A percentile compares a stretch with the other conserved stretches of the same genome.
These are phyloP conservation scores for Aspergillus hiratsukae DNA, from an alignment of 2,329 filamentous ascomycete species.

Conservation along the genomic window DNA sequence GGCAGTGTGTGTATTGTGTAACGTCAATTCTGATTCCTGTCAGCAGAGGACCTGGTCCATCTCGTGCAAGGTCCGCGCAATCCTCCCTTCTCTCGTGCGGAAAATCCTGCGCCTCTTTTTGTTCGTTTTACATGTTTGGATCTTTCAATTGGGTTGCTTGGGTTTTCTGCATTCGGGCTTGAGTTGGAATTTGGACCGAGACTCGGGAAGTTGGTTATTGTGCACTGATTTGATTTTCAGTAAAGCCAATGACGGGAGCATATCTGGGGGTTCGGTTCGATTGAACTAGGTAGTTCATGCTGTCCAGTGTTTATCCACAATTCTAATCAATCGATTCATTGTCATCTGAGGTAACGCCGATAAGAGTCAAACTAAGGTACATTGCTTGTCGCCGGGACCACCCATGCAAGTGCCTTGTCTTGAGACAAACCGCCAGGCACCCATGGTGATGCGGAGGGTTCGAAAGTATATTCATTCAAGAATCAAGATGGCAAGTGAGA, in stretches of 20 bases:
- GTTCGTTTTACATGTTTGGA: not conserved
- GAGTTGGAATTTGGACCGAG: not conserved
- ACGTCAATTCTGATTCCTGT: not conserved
- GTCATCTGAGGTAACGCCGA: not conserved
- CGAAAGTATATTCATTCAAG: conserved; percentile 15
- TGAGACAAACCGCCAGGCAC: conserved; percentile 14
- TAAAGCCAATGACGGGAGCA: no score
- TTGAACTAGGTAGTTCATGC: not conserved
- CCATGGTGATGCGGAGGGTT: conserved; percentile 11
- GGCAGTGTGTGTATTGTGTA: not conserved
- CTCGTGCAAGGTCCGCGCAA: not conserved
- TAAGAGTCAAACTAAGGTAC: not conserved
- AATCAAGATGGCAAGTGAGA: conserved; percentile 10
- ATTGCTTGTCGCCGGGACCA: not conserved
- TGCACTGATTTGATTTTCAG: not conserved
- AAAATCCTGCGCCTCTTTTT: not conserved
- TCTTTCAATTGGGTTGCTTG: not conserved
- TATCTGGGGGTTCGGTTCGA: no score
- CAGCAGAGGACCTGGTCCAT: not conserved
- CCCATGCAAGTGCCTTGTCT: conserved; percentile 10
- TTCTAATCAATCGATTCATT: not conserved
- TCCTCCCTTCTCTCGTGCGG: not conserved
- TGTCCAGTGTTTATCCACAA: not conserved
- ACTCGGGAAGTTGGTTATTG: not conserved
- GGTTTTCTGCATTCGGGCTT: not conserved